These are phyloP conservation scores for Aristolochia fimbriata DNA, from an alignment of 164 flowering plant genomes.

Conservation along the genomic window DNA sequence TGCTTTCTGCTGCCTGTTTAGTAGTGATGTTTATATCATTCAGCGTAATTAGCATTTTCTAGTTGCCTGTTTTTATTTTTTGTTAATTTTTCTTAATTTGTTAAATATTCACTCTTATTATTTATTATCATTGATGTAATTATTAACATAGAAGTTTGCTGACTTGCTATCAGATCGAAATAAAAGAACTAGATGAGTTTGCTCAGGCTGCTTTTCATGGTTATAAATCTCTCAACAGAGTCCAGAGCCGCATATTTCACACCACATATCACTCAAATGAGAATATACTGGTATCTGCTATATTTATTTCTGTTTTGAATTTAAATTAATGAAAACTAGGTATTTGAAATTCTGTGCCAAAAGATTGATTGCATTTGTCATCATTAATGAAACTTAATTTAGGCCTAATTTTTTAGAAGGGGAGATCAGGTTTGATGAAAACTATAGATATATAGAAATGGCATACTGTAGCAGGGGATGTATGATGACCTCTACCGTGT, in stretches of 20 bases:
- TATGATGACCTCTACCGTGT: too few relatives aligned
- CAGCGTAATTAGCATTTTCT: too few relatives aligned
- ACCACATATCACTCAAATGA: constrained; percentile 82
- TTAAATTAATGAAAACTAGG: too few relatives aligned
- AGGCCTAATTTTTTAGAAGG: too few relatives aligned
- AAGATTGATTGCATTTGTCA: too few relatives aligned
- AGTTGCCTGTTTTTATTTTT: too few relatives aligned
- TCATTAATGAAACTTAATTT: too few relatives aligned
- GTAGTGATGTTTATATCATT: not conserved
- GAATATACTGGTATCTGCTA: constrained; percentile 59
- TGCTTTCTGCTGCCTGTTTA: not conserved
- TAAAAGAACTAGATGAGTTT: constrained; percentile 88
- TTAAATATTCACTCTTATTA: not conserved
- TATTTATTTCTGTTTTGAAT: not conserved
- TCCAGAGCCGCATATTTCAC: constrained; percentile 85
- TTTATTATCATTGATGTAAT: not conserved
- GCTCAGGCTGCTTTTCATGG: constrained; percentile 98
- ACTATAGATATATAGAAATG: too few relatives aligned
- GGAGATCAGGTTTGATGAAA: too few relatives aligned
- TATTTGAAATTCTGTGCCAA: too few relatives aligned
- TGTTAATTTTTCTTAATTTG: too few relatives aligned
- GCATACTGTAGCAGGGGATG: too few relatives aligned
- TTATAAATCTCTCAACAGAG: constrained; percentile 84
- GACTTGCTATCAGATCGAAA: constrained; percentile 60
- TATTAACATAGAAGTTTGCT: not conserved